Base-by-base conservation (phyloP, 1,284 basidiomycete species). In the Malassezia restricta region DNA sequence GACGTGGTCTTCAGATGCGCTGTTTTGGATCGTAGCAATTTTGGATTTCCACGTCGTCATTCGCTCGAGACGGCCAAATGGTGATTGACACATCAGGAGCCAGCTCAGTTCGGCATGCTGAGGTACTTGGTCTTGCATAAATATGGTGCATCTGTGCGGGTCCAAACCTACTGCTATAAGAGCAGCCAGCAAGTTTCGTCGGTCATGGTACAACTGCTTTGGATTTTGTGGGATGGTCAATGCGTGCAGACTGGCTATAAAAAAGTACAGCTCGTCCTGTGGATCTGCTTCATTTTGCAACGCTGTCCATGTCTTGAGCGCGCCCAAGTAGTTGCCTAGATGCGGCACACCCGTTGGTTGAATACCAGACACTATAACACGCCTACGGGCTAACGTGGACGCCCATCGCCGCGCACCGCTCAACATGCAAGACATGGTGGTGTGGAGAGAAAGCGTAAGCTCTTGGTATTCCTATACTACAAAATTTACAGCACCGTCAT, bases 41-140 rank as follows among this genome's bases (percentile, higher is more conserved):
- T 85, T 83, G 9, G 84, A 80, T 85, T 92, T 95, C 89, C 89
- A 95, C 0, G 88, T 91, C 2, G 89, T 94, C 89, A 94, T 92
- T 38, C 89, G 77, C 35, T 82, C 80, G 8, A 96, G 76, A 62
- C 82, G 83, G 6, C 89, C 88, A 40, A 92, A 79, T 0, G 87
- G 82, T 0, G 87, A 84, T 37, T 90, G 75, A 62, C 89, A 92
- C 61, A 82, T 86, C 47, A 96, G 74, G 51, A 90, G 81, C 91
- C 91, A 96, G 1, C 84, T 83, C n/a, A 95, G 76, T 66, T 95
- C 88, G 0, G 83, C 79, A 67, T 96, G 91, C 59, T 85, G 79
- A 30, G 78, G 80, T 51, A 92, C 87, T 83, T 92, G 62, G 57
- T 95, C 89, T 71, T 95, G 91, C 64, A 87, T 82, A 68, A 88